Base-by-base conservation (phyloP, 768 basidiomycete genomes). In the Boletales sp. region DNA sequence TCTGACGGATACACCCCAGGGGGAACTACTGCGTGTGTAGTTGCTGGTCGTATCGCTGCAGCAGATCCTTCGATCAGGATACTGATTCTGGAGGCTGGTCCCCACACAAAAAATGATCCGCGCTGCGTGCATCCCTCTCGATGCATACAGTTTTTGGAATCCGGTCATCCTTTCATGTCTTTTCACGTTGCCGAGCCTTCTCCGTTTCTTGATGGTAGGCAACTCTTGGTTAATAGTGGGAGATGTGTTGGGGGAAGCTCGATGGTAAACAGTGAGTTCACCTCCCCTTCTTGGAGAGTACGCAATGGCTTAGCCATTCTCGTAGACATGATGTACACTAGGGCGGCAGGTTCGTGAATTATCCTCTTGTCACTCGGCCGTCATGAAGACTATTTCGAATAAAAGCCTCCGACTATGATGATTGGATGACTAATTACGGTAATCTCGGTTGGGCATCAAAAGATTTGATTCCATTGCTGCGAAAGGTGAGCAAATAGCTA, bases 251-350 rank as follows among this genome's bases (percentile, higher is more conserved):
- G 66, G 2, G 66, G 66, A 18, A 58, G 82, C 38, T 61, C 59
- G 4, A 48, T 31, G 49, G 72, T 84, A 18, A 84, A 84, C 54
- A 81, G 82, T 81, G 43, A 31, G 74, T 54, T 11, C 4, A 31
- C 32, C 35, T 12, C 55, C 49, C 46, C 24, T 30, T 6, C 24
- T 51, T 13, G 44, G 27, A 17, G 6, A n/a, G 53, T 7, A 12
- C n/a, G 2, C 8, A 5, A 32, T 31, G 7, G 4, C 34, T 30
- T 17, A 19, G 37, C 48, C 24, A 31, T 34, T 29, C 29, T 46
- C 55, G 42, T 36, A 66, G 72, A 65, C 50, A 68, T 72, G 57
- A 77, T 82, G 74, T 84, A 83, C 58, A 80, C 75, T 1, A 75
- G 84, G 24, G 75, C 80, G 7, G 63, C 78, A 24, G 77, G 53